A percentile compares a stretch with the other conserved stretches of the same genome.
Evolutionary conservation across 1,284 basidiomycete genomes (phyloP).

Genomic region (Volvariella surrecta): DNA sequence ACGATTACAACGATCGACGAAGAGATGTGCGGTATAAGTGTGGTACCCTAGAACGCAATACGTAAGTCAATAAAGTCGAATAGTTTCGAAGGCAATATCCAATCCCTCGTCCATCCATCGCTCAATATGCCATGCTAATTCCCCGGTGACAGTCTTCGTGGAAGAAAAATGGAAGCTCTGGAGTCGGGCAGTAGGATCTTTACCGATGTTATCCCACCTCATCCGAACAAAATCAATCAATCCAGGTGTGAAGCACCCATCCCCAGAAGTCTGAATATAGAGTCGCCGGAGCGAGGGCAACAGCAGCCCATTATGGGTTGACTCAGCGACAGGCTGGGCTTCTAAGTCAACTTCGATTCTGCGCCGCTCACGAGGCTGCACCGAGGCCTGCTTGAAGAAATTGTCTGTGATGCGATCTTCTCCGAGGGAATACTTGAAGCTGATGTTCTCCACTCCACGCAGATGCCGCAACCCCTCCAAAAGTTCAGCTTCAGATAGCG

Average conservation of each 20-base stretch:
- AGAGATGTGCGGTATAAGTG: too few species aligned
- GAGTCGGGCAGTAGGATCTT: conserved; percentile 6
- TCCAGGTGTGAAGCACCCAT: conserved; percentile 14
- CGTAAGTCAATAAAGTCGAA: conserved; percentile 1
- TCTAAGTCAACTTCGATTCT: neutral
- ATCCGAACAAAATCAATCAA: conserved; percentile 22
- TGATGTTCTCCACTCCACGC: conserved; percentile 19
- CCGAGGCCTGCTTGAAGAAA: conserved; percentile 13
- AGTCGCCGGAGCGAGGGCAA: conserved; percentile 19
- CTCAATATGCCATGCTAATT: conserved; percentile 10
- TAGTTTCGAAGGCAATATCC: conserved; percentile 16
- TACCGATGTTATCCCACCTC: conserved; percentile 11
- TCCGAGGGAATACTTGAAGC: conserved; percentile 24
- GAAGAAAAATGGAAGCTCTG: conserved; percentile 16
- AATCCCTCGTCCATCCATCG: conserved; percentile 18
- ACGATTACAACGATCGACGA: too few species aligned
- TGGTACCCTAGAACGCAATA: too few species aligned
- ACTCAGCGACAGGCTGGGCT: neutral
- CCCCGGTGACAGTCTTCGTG: conserved; percentile 13
- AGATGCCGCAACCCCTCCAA: conserved; percentile 20
- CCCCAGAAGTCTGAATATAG: conserved; percentile 24
- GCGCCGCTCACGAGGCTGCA: neutral
- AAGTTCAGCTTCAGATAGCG: conserved; percentile 23
- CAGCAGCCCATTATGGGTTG: too few species aligned
- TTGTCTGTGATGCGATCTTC: conserved; percentile 23